Conservation (phyloP, 208 protist genomes). For the Trypanosoma grayi region DNA sequence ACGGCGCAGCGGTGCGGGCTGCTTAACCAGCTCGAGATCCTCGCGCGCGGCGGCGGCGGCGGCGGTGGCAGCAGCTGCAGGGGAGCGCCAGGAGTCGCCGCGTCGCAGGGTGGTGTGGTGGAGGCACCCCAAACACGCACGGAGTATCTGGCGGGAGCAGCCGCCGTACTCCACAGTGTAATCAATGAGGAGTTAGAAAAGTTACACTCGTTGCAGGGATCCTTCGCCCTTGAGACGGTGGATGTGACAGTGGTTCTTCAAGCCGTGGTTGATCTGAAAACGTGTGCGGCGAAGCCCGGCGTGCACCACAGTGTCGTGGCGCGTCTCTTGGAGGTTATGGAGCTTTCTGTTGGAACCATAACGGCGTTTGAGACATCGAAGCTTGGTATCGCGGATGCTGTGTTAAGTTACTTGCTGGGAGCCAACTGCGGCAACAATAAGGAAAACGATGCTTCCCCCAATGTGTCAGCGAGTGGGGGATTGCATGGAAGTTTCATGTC, state of each 20-base stretch:
- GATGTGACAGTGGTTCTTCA: constrained; percentile 6
- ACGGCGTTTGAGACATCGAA: constrained; percentile 28
- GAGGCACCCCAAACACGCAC: constrained; percentile 9
- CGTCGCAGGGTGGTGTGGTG: not conserved
- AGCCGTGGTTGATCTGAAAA: constrained; percentile 13
- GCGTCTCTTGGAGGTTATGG: constrained; percentile 18
- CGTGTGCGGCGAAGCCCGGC: not conserved
- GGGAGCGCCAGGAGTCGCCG: too few relatives aligned
- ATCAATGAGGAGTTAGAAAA: constrained; percentile 5
- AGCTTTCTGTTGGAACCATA: constrained; percentile 13
- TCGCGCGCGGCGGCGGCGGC: not conserved
- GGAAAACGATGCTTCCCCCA: not conserved
- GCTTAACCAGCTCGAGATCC: constrained; percentile 44
- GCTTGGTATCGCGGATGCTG: constrained; percentile 21
- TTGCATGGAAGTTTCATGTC: too few relatives aligned
- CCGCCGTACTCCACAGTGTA: not conserved
- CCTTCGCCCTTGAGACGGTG: not conserved
- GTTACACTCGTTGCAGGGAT: not conserved
- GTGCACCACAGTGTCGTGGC: constrained; percentile 7
- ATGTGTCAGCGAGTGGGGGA: too few relatives aligned
- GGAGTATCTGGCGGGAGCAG: constrained; percentile 6
- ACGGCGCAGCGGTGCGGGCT: constrained; percentile 67
- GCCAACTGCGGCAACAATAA: constrained; percentile 1
- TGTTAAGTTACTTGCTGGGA: constrained; percentile 18
- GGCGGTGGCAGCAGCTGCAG: not conserved